Evolutionary conservation across 441 rosid genomes (phyloP).

Genomic region (Jatropha multifida): DNA sequence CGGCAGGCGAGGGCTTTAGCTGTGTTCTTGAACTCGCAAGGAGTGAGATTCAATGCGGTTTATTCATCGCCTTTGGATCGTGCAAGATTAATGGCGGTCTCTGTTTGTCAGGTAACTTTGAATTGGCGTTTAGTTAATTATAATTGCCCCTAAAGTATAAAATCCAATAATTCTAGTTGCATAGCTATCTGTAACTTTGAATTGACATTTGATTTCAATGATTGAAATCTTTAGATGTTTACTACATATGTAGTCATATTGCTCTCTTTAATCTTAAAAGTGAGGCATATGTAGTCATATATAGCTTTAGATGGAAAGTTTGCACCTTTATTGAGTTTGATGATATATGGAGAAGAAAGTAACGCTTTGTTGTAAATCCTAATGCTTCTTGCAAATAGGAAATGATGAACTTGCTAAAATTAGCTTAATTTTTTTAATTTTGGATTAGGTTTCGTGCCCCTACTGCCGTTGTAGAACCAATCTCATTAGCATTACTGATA

Average conservation of each 20-base stretch:
- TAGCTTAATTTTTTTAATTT: background rate
- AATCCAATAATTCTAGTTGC: no score
- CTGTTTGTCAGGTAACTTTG: conserved; percentile 68
- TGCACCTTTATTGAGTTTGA: background rate
- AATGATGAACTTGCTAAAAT: background rate
- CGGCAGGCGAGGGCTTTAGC: conserved; percentile 95
- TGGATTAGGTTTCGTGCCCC: background rate
- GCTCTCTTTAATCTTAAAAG: background rate
- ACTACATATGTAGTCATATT: background rate
- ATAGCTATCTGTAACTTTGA: conserved; percentile 26
- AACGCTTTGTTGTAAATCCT: background rate
- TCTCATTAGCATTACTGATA: background rate
- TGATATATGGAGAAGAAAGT: background rate
- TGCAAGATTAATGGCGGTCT: conserved; percentile 74
- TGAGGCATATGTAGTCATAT: background rate
- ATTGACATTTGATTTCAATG: background rate
- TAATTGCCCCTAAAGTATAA: no score
- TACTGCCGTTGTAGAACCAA: background rate
- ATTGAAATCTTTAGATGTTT: background rate
- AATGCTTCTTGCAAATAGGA: background rate
- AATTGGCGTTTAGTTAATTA: background rate
- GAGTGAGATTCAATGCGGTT: conserved; percentile 65
- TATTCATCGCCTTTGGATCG: conserved; percentile 84
- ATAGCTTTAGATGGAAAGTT: background rate
- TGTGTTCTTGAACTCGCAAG: conserved; percentile 73